These are phyloP conservation scores for Leccinum arenicola DNA, from an alignment of 768 basidiomycete genomes.

Conservation along the genomic window DNA sequence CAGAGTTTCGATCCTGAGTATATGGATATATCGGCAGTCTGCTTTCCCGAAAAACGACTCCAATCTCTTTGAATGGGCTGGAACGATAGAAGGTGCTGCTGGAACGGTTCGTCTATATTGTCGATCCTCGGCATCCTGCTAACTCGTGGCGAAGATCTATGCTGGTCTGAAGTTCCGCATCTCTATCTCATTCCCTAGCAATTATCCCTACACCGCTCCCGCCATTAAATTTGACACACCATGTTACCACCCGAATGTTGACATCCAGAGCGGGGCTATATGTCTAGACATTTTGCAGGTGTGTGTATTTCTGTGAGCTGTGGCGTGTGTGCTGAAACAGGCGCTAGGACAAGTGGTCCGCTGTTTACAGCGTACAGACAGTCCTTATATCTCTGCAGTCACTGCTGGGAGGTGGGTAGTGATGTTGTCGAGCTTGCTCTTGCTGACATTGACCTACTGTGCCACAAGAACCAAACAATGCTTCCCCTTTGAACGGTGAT, in stretches of 20 bases:
- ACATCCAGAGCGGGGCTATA: conserved; percentile 71
- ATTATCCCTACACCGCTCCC: conserved; percentile 86
- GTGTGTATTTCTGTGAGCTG: conserved; percentile 5
- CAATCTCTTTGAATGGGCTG: conserved; percentile 88
- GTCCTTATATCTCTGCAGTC: conserved; percentile 87
- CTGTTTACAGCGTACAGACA: conserved; percentile 89
- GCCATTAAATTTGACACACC: conserved; percentile 85
- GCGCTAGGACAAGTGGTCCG: conserved; percentile 85
- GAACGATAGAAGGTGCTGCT: conserved; percentile 79
- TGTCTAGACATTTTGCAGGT: conserved; percentile 89
- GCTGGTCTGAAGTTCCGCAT: conserved; percentile 79
- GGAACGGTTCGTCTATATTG: conserved; percentile 48
- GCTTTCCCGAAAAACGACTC: conserved; percentile 87
- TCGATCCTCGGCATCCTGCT: not conserved
- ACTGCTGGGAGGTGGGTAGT: conserved; percentile 73
- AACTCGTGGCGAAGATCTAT: conserved; percentile 55
- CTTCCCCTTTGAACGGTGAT: conserved; percentile 84
- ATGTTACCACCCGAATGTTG: conserved; percentile 91
- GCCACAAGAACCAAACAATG: conserved; percentile 82
- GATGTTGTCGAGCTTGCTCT: not conserved
- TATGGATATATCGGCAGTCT: conserved; percentile 45
- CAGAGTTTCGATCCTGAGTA: not conserved
- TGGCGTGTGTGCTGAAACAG: conserved; percentile 7
- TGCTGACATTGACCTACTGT: not conserved
- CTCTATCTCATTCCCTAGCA: conserved; percentile 78